phyloP scores from a whole-genome alignment of 2,329 filamentous ascomycete genomes.

The Myriosclerotinia duriaeana region DNA sequence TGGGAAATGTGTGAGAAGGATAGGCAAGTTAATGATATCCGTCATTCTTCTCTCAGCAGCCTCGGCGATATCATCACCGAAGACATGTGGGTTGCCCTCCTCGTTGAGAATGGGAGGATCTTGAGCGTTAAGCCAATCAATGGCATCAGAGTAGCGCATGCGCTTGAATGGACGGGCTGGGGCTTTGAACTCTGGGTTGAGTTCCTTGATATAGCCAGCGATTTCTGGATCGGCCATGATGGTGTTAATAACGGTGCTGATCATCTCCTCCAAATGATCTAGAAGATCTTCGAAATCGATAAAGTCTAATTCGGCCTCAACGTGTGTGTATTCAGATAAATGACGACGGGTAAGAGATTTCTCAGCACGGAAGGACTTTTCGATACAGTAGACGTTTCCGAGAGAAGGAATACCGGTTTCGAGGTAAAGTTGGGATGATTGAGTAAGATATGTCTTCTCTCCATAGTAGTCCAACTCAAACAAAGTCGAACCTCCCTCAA shows the following conservation, averaged over 20 bases:
- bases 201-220: constrained; percentile 71
- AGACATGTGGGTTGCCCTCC: constrained; percentile 82
- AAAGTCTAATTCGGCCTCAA: constrained; percentile 95
- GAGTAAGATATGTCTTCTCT: constrained; percentile 88
- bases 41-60: constrained; percentile 97
- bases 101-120: constrained; percentile 81
- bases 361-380: constrained; percentile 98
- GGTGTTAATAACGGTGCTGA: constrained; percentile 61
- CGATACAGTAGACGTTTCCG: constrained; percentile 95
- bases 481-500: constrained; percentile 73
- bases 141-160: constrained; percentile 93
- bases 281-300: constrained; percentile 91
- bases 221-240: constrained; percentile 72
- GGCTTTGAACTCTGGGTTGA: constrained; percentile 86
- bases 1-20: constrained; percentile 97
- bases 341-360: constrained; percentile 94
- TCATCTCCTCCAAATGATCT: constrained; percentile 78
- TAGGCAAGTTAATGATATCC: constrained; percentile 90
- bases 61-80: constrained; percentile 97
- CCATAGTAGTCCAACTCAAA: constrained; percentile 58
- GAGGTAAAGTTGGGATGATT: constrained; percentile 95
- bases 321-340: constrained; percentile 92
- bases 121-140: constrained; percentile 88
- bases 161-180: constrained; percentile 86
- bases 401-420: constrained; percentile 89